Percentiles rank a stretch among this genome's conserved stretches.
phyloP scores from a whole-genome alignment of 2,329 filamentous ascomycete species.

The Colletotrichum sp. region DNA sequence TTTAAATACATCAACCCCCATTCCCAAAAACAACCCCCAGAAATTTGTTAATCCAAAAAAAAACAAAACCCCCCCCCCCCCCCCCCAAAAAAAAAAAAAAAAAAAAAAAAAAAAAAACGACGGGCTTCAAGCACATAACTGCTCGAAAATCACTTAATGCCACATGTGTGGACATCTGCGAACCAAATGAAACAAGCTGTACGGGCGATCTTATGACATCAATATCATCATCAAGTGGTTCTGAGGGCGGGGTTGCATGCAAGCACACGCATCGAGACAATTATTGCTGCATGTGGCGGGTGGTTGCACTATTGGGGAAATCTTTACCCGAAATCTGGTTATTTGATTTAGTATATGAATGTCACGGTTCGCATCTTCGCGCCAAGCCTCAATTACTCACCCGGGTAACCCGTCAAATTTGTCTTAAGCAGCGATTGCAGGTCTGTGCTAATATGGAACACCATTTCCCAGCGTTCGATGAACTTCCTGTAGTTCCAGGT shows the following conservation, averaged over 20 bases:
- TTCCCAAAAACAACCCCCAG: too few species aligned
- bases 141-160: background rate
- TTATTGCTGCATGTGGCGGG: background rate
- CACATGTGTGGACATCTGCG: background rate
- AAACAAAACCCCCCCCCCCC: too few species aligned
- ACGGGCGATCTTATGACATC: background rate
- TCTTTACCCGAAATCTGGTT: background rate
- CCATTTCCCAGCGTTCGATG: background rate
- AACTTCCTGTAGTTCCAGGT: background rate
- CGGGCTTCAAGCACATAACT: background rate
- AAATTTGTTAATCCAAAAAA: too few species aligned
- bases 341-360: background rate
- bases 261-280: background rate
- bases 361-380: background rate
- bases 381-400: background rate
- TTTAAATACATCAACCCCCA: too few species aligned
- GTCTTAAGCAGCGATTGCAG: background rate
- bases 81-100: too few species aligned
- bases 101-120: too few species aligned
- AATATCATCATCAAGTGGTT: background rate
- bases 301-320: background rate
- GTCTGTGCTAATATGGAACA: background rate
- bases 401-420: background rate
- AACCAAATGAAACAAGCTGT: background rate
- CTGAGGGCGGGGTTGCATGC: background rate